Percentiles rank a stretch among this genome's conserved stretches.
phyloP scores from a whole-genome alignment of 169 alveolate genomes.

The Cystoisospora suis region DNA sequence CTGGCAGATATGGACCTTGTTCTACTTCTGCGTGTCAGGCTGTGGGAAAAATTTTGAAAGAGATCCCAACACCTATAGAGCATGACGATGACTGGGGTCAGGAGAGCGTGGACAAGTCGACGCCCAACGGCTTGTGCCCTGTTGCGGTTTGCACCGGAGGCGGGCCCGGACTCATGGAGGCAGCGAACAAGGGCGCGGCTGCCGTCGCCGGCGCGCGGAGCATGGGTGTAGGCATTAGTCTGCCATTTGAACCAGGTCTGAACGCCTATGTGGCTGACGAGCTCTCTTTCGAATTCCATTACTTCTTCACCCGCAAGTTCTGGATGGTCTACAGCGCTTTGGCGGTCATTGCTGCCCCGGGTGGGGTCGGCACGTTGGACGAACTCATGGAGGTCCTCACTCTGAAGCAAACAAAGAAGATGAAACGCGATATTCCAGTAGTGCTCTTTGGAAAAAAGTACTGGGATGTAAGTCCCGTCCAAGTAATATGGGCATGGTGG shows the following conservation, averaged over 20 bases:
- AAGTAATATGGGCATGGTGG: too few species aligned
- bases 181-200: constrained; percentile 76
- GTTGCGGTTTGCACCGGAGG: constrained; percentile 79
- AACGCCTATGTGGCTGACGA: constrained; percentile 68
- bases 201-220: constrained; percentile 71
- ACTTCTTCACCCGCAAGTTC: constrained; percentile 77
- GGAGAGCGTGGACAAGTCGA: constrained; percentile 38
- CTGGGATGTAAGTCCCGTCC: constrained; percentile 65
- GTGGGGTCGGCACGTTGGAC: constrained; percentile 79
- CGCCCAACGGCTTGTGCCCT: constrained; percentile 30
- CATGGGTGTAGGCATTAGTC: constrained; percentile 72
- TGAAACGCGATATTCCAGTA: constrained; percentile 74
- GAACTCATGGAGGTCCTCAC: constrained; percentile 76
- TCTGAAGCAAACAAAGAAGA: constrained; percentile 71
- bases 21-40: constrained; percentile 13
- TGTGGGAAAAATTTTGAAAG: constrained; percentile 38
- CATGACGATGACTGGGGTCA: constrained; percentile 59
- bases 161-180: constrained; percentile 79
- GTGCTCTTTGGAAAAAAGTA: constrained; percentile 70
- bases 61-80: constrained; percentile 62
- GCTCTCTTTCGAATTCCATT: constrained; percentile 75
- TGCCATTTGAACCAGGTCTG: constrained; percentile 75
- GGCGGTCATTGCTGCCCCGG: constrained; percentile 69
- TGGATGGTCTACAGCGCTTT: constrained; percentile 72
- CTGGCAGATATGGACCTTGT: too few species aligned